Evolutionary conservation across 371 early-diverging fungal species (phyloP).

Genomic region (Mortierella sp.): DNA sequence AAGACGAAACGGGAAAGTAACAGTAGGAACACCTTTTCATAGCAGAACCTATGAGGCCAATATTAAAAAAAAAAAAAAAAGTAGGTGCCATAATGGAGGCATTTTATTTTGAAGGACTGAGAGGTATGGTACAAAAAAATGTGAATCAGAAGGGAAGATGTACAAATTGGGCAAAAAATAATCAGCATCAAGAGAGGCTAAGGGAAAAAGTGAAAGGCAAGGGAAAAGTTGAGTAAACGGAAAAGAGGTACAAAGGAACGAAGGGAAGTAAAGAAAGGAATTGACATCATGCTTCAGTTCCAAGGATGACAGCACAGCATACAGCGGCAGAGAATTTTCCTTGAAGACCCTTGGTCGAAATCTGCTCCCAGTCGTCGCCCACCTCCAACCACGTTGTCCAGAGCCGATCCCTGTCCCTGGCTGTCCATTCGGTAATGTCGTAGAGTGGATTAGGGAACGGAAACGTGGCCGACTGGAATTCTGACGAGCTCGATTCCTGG

Average conservation of each 20-base stretch:
- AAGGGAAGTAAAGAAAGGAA: neutral
- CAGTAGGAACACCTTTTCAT: neutral
- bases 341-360: slow-evolving; percentile 16
- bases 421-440: neutral
- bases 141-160: neutral
- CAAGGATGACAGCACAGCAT: slow-evolving; percentile 20
- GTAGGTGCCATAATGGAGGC: neutral
- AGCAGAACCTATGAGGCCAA: neutral
- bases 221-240: neutral
- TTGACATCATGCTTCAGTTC: neutral
- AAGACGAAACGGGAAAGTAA: neutral
- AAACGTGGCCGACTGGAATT: neutral
- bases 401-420: slow-evolving; percentile 20
- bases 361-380: slow-evolving; percentile 34
- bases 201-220: neutral
- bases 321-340: slow-evolving; percentile 27
- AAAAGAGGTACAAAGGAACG: neutral
- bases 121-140: neutral
- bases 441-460: neutral
- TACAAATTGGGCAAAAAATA: neutral
- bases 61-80: neutral
- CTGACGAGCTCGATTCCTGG: neutral
- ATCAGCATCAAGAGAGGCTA: neutral
- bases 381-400: slow-evolving; percentile 10
- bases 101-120: neutral